A percentile compares a stretch with the other conserved stretches of the same genome.
These are phyloP conservation scores for Endothia cerciana DNA, from an alignment of 2,329 filamentous ascomycete genomes.

Conservation along the genomic window DNA sequence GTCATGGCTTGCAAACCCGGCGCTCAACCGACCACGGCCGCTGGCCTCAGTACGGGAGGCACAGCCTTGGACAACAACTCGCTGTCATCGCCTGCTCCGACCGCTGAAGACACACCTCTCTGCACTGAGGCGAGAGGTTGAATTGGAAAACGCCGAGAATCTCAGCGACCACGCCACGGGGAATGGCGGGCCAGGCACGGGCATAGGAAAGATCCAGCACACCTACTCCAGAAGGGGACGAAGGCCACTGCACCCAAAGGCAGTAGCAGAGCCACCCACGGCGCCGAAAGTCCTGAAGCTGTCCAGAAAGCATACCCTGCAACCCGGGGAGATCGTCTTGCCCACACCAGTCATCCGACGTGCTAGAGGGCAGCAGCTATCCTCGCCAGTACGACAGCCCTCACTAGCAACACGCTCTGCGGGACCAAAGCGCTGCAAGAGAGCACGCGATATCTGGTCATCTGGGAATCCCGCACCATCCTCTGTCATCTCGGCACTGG, in stretches of 20 bases:
- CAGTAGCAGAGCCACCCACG: not conserved
- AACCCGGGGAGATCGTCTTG: slow-evolving; percentile 35
- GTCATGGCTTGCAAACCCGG: slow-evolving; percentile 4
- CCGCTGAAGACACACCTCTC: slow-evolving; percentile 49
- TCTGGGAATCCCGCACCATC: slow-evolving; percentile 28
- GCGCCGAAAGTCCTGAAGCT: slow-evolving; percentile 4
- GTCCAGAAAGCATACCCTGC: slow-evolving; percentile 5
- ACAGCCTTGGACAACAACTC: slow-evolving; percentile 51
- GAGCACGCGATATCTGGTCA: slow-evolving; percentile 1
- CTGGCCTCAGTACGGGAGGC: slow-evolving; percentile 12
- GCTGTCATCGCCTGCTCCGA: slow-evolving; percentile 51
- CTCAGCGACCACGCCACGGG: slow-evolving; percentile 9
- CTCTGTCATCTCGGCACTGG: slow-evolving; percentile 32
- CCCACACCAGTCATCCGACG: slow-evolving; percentile 40
- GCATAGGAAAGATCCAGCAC: slow-evolving; percentile 15
- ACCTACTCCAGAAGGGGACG: slow-evolving; percentile 30
- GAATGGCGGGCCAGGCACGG: not conserved
- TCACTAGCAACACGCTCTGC: not conserved
- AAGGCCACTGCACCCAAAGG: not conserved
- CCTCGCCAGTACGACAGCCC: slow-evolving; percentile 34
- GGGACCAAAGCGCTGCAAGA: not conserved
- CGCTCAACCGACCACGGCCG: not conserved
- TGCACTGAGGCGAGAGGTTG: slow-evolving; percentile 43
- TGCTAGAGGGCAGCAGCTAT: slow-evolving; percentile 36
- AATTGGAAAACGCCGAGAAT: slow-evolving; percentile 26